Evolutionary conservation across 1,139 yeast genomes (phyloP).

Genomic region (Kodamaea fungicola): DNA sequence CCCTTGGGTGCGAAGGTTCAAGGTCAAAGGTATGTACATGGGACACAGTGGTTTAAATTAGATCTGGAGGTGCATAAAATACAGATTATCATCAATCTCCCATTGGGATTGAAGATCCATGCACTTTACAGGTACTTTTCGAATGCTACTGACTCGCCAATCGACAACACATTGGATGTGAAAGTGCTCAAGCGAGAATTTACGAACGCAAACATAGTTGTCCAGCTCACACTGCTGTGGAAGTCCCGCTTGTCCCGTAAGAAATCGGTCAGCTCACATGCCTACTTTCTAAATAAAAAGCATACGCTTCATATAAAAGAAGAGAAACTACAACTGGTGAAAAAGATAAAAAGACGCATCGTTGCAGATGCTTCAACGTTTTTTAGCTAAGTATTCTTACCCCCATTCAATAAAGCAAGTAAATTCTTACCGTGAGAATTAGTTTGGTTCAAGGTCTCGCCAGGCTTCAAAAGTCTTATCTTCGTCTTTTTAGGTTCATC

Average conservation of each 20-base stretch:
- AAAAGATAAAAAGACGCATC: slow-evolving; percentile 5
- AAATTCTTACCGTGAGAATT: slow-evolving; percentile 13
- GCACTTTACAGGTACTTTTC: slow-evolving; percentile 13
- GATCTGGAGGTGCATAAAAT: slow-evolving; percentile 7
- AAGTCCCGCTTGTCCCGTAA: slow-evolving; percentile 7
- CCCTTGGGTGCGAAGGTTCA: slow-evolving; percentile 5
- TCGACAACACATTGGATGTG: slow-evolving; percentile 15
- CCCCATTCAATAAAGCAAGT: slow-evolving; percentile 13
- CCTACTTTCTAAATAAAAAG: slow-evolving; percentile 9
- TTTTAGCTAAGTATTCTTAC: slow-evolving; percentile 8
- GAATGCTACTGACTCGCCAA: background rate
- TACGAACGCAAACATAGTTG: slow-evolving; percentile 2
- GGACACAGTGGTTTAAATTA: slow-evolving; percentile 23
- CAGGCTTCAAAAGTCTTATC: slow-evolving; percentile 28
- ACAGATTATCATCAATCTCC: slow-evolving; percentile 17
- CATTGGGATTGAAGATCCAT: slow-evolving; percentile 26
- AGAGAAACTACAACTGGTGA: background rate
- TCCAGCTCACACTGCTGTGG: slow-evolving; percentile 9
- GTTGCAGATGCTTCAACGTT: slow-evolving; percentile 12
- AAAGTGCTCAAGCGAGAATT: slow-evolving; percentile 11
- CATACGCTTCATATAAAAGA: slow-evolving; percentile 4
- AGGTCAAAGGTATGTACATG: slow-evolving; percentile 12
- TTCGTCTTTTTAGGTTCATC: slow-evolving; percentile 15
- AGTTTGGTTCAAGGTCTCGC: slow-evolving; percentile 20
- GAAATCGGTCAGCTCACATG: slow-evolving; percentile 1